Conservation (phyloP, 73 alveolate genomes). For the Tetrahymena elliotti region DNA sequence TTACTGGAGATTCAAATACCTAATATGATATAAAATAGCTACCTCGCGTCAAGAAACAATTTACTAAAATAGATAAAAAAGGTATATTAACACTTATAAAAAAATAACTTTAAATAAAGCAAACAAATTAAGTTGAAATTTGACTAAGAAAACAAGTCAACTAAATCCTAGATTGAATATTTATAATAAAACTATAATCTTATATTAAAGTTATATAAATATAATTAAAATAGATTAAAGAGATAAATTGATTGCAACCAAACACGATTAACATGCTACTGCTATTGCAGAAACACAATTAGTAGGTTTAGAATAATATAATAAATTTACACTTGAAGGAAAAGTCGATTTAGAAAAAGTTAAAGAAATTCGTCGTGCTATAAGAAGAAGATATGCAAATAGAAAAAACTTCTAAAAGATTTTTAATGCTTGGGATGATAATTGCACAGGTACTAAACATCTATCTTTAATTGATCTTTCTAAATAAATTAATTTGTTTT, state of each 20-base stretch:
- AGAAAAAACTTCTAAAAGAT: conserved; percentile 76
- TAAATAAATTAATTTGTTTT: background rate
- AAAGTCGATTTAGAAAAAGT: conserved; percentile 82
- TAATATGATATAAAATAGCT: background rate
- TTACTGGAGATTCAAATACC: conserved; percentile 31
- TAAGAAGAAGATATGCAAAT: conserved; percentile 84
- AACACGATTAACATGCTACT: conserved; percentile 50
- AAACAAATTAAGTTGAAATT: background rate
- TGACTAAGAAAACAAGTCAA: background rate
- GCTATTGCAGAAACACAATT: conserved; percentile 78
- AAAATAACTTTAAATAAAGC: background rate
- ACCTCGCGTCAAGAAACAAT: background rate
- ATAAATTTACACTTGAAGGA: conserved; percentile 77
- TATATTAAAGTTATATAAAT: background rate
- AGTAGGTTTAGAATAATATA: conserved; percentile 60
- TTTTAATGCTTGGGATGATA: conserved; percentile 88
- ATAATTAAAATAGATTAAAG: background rate
- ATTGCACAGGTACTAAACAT: conserved; percentile 31
- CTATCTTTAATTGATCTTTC: background rate
- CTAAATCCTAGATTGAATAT: background rate
- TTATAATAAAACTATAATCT: background rate
- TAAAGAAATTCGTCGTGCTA: conserved; percentile 85
- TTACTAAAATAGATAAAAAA: background rate
- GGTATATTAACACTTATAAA: background rate
- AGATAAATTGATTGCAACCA: conserved; percentile 2